Base-by-base conservation (phyloP, 441 rosid genomes). In the Corymbia citriodora region DNA sequence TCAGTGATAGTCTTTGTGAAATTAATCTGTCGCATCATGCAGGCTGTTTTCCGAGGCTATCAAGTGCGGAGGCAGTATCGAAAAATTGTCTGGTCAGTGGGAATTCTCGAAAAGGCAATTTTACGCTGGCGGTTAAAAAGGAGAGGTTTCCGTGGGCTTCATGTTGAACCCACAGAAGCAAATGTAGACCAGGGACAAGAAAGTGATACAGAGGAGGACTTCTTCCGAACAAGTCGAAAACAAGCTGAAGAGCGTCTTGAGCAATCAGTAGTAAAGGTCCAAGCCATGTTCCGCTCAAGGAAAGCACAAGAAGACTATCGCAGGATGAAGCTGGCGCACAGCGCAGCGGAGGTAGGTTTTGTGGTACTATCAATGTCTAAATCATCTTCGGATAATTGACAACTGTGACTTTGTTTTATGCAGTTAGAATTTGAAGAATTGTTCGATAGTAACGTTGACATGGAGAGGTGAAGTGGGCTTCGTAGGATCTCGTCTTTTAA, bases 211-310 rank as follows among this genome's bases (percentile, higher is more conserved):
- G 99, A 95, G 91, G 99, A 97, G 91, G 99, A 95, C 91, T 98
- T 97, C 92, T 97, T 92, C 93, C 92, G 89, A 91, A 92, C 94
- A 89, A 96, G 99, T 93, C 94, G 95, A 91, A 95, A 93, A 92
- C 99, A 98, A 92, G 99, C 99, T 54, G 98, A 96, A 93, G 99
- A 97, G 87, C 96, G 99, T 87, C 94, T 96, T 1, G 99, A 96
- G 94, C 97, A 96, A 89, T 95, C 99, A 17, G 99, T 97, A 85
- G 94, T 96, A n/a, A 92, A 93, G 27, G 99, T 98, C 89, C 99
- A 98, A 90, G 94, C 99, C 88, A 96, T 98, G 99, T 97, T 98
- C 93, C 97, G 99, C 49, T 98, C 99, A 89, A 98, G 95, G 98
- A 94, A 97, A 93, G 99, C 99, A 72, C 99, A 97, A 91, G 93